Evolutionary conservation across 2,329 filamentous ascomycete genomes (phyloP).

Genomic region (Penicillium verrucosum): DNA sequence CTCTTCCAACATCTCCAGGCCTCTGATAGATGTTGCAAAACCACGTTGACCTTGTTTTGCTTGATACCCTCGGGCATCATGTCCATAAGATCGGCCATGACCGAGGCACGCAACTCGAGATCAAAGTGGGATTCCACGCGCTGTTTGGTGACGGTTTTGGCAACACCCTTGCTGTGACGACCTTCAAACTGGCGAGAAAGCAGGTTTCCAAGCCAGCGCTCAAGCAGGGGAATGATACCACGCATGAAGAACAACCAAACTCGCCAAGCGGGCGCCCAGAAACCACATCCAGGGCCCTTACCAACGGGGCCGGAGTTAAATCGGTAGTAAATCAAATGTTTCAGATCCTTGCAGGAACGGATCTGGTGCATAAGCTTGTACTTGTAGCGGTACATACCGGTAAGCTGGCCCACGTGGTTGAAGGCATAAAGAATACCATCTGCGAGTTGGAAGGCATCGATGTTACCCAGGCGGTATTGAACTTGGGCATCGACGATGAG

Average conservation of each 20-base stretch:
- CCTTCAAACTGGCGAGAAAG: conserved; percentile 97
- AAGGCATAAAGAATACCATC: conserved; percentile 99
- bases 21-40: conserved; percentile 93
- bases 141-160: conserved; percentile 98
- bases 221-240: conserved; percentile 92
- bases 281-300: conserved; percentile 95
- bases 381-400: conserved; percentile 99
- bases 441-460: conserved; percentile 96
- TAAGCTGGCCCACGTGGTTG: conserved; percentile 97
- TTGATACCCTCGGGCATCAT: conserved; percentile 99
- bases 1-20: conserved; percentile 99
- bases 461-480: conserved; percentile 94
- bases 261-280: conserved; percentile 98
- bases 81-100: conserved; percentile 98
- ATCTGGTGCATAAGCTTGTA: conserved; percentile 99
- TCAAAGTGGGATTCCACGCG: conserved; percentile 98
- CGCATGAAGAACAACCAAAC: conserved; percentile 99
- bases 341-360: conserved; percentile 95
- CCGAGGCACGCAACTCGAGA: conserved; percentile 90
- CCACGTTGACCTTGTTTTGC: conserved; percentile 98
- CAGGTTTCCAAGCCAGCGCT: conserved; percentile 95
- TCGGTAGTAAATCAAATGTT: conserved; percentile 98
- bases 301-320: conserved; percentile 97
- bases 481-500: conserved; percentile 98
- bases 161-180: conserved; percentile 96